Conservation (phyloP, 176 grass and related monocot genomes). For the Avena atlantica region DNA sequence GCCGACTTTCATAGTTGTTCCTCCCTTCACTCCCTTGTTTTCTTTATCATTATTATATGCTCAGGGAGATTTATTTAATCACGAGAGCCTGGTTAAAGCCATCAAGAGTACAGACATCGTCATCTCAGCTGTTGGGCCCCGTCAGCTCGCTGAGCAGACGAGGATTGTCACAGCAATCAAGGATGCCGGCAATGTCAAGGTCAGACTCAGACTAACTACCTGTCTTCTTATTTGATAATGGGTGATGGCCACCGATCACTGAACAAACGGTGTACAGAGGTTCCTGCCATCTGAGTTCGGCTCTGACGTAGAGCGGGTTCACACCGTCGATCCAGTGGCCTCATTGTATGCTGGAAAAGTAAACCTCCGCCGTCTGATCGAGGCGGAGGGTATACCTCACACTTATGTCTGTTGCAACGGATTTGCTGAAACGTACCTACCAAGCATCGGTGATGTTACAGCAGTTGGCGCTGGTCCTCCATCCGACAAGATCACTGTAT, state of each 20-base stretch:
- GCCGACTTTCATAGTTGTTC: not conserved
- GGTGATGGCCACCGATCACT: not conserved
- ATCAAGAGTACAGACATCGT: not conserved
- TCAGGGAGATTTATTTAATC: conserved; percentile 17
- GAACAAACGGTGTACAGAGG: not conserved
- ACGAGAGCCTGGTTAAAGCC: not conserved
- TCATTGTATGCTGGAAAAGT: not conserved
- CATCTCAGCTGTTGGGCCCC: not conserved
- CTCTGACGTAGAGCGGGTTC: not conserved
- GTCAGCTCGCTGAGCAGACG: not conserved
- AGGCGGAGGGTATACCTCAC: not conserved
- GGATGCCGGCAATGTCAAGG: not conserved
- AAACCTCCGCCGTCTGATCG: not conserved
- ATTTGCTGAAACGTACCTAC: not conserved
- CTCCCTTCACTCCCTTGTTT: not conserved
- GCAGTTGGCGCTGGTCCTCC: not conserved
- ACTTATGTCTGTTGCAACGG: not conserved
- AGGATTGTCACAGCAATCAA: not conserved
- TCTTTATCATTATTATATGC: not conserved
- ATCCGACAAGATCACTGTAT: not conserved
- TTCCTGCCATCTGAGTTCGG: conserved; percentile 8
- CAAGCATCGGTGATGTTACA: conserved; percentile 8
- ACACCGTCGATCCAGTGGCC: not conserved
- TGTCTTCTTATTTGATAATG: not conserved
- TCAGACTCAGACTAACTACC: not conserved